Conservation (phyloP, 2,329 filamentous ascomycete genomes). For the Colletotrichum tropicicola region DNA sequence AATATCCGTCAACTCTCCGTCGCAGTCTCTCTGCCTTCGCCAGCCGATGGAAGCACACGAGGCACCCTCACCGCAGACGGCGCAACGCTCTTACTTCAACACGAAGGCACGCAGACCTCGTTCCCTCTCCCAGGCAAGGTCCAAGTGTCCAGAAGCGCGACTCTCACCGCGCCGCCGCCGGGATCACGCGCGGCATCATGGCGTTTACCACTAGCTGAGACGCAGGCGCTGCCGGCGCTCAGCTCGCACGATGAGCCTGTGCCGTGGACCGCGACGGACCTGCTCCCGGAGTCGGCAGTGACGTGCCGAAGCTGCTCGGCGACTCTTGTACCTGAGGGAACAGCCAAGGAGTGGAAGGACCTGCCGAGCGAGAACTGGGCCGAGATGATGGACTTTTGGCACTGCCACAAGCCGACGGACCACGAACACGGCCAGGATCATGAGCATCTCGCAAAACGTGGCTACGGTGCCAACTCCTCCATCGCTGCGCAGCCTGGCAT, state of each 20-base stretch:
- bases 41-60: constrained; percentile 50
- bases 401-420: constrained; percentile 91
- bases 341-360: constrained; percentile 80
- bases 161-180: constrained; percentile 47
- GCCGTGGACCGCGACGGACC: constrained; percentile 65
- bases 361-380: constrained; percentile 97
- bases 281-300: constrained; percentile 52
- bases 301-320: constrained; percentile 50
- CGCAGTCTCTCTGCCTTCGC: constrained; percentile 58
- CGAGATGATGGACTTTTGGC: constrained; percentile 99
- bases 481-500: constrained; percentile 72
- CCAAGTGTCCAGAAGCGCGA: constrained; percentile 31
- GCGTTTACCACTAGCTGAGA: constrained; percentile 55
- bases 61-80: constrained; percentile 56
- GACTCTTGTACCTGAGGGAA: constrained; percentile 46
- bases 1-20: constrained; percentile 73
- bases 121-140: constrained; percentile 55
- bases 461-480: constrained; percentile 83
- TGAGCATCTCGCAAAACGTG: constrained; percentile 68
- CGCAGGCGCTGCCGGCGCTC: constrained; percentile 28
- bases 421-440: constrained; percentile 50
- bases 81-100: constrained; percentile 54
- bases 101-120: constrained; percentile 47
- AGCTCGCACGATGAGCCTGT: constrained; percentile 43
- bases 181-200: constrained; percentile 50